phyloP scores from a whole-genome alignment of 1,284 basidiomycete genomes.

The Neolentinus lepideus region DNA sequence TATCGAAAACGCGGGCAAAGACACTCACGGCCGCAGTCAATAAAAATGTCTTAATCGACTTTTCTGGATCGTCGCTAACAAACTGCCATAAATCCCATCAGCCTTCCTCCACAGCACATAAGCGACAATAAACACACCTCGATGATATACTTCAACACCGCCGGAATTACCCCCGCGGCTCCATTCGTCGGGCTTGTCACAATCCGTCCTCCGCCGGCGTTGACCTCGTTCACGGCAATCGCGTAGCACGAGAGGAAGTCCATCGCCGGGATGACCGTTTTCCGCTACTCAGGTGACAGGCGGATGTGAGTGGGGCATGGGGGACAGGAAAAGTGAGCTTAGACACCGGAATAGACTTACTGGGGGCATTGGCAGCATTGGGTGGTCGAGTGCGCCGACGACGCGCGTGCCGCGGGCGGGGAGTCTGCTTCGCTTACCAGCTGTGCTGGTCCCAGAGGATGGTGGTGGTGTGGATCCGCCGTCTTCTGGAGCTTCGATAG shows the following conservation, averaged over 20 bases:
- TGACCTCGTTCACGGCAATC: slow-evolving; percentile 88
- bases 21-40: slow-evolving; percentile 69
- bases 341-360: too few species aligned
- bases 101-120: slow-evolving; percentile 3
- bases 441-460: neutral
- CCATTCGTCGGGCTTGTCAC: slow-evolving; percentile 93
- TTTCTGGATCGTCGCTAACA: slow-evolving; percentile 83
- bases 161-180: slow-evolving; percentile 87
- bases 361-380: slow-evolving; percentile 75
- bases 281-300: slow-evolving; percentile 42
- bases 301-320: too few species aligned
- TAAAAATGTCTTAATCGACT: slow-evolving; percentile 80
- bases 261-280: slow-evolving; percentile 85
- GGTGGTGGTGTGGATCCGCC: neutral
- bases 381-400: slow-evolving; percentile 77
- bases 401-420: slow-evolving; percentile 49
- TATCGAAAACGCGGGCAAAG: too few species aligned
- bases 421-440: neutral
- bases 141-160: slow-evolving; percentile 82
- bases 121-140: slow-evolving; percentile 43
- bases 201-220: slow-evolving; percentile 87
- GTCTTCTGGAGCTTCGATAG: slow-evolving; percentile 34
- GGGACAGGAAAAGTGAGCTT: too few species aligned
- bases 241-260: slow-evolving; percentile 93
- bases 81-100: slow-evolving; percentile 62